phyloP scores from a whole-genome alignment of 2,329 filamentous ascomycete species.

The Fusarium sp. region DNA sequence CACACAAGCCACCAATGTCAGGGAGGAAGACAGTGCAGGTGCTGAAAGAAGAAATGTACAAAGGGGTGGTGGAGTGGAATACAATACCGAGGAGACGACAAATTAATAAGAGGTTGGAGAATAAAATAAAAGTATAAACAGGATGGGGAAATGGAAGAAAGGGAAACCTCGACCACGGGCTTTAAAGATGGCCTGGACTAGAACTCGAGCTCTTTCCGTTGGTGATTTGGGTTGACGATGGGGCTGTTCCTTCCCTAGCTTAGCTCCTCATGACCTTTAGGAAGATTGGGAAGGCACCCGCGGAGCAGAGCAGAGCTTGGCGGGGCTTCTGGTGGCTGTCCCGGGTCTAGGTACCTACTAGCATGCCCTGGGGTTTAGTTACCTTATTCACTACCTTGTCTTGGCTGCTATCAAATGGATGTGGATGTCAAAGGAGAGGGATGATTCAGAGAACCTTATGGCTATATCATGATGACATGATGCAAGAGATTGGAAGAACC shows the following conservation, averaged over 20 bases:
- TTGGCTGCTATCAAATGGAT: too few relatives aligned
- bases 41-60: not conserved
- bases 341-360: not conserved
- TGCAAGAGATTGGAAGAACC: not conserved
- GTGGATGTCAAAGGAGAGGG: too few relatives aligned
- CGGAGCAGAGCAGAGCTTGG: slow-evolving; percentile 14
- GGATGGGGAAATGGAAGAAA: slow-evolving; percentile 6
- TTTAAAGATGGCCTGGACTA: slow-evolving; percentile 7
- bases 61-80: not conserved
- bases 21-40: not conserved
- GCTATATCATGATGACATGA: not conserved
- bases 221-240: slow-evolving; percentile 12
- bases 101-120: not conserved
- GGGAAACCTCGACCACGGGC: slow-evolving; percentile 1
- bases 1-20: slow-evolving; percentile 18
- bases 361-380: not conserved
- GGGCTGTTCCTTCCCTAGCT: slow-evolving; percentile 22
- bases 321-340: slow-evolving; percentile 10
- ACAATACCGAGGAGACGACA: not conserved
- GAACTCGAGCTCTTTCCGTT: slow-evolving; percentile 23
- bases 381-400: not conserved
- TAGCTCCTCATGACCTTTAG: slow-evolving; percentile 17
- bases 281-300: slow-evolving; percentile 22
- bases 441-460: not conserved
- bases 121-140: not conserved